A percentile compares a stretch with the other conserved stretches of the same genome.
phyloP scores from a whole-genome alignment of 371 early-diverging fungal species.

The Zychaea mexicana region DNA sequence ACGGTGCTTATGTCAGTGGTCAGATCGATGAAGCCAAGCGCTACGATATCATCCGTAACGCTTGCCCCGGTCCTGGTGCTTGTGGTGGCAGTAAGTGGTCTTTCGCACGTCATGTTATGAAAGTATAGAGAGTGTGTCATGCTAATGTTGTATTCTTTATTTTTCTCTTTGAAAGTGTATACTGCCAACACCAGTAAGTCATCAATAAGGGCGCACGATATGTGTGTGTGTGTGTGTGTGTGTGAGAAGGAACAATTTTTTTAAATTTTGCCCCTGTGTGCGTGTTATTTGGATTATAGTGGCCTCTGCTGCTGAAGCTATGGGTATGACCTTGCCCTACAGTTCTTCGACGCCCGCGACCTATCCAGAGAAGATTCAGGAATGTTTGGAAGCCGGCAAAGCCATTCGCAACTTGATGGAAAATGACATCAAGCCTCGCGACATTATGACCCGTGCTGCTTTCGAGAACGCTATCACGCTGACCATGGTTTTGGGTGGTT shows the following conservation, averaged over 20 bases:
- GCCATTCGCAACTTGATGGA: conserved; percentile 87
- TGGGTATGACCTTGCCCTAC: conserved; percentile 96
- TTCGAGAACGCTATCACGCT: conserved; percentile 95
- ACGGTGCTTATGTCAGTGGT: conserved; percentile 91
- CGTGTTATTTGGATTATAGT: no score
- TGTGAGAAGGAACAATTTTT: not conserved
- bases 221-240: not conserved
- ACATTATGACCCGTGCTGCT: conserved; percentile 93
- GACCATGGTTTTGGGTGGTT: conserved; percentile 93
- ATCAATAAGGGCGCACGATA: no score
- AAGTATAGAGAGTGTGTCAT: not conserved
- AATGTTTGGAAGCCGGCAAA: conserved; percentile 82
- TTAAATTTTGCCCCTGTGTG: not conserved
- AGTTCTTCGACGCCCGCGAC: conserved; percentile 89
- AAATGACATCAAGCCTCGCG: conserved; percentile 87
- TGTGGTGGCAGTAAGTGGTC: conserved; percentile 83
- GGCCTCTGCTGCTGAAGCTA: conserved; percentile 94
- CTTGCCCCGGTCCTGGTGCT: conserved; percentile 97
- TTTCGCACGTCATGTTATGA: not conserved
- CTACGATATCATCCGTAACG: conserved; percentile 80
- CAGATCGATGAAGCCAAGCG: conserved; percentile 86
- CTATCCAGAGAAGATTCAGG: conserved; percentile 81
- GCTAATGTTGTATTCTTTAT: not conserved
- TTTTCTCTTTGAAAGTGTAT: conserved; percentile 64
- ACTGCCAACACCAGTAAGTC: conserved; percentile 94